These are phyloP conservation scores for Gossypium raimondii DNA, from an alignment of 345 rosid species.

Conservation along the genomic window DNA sequence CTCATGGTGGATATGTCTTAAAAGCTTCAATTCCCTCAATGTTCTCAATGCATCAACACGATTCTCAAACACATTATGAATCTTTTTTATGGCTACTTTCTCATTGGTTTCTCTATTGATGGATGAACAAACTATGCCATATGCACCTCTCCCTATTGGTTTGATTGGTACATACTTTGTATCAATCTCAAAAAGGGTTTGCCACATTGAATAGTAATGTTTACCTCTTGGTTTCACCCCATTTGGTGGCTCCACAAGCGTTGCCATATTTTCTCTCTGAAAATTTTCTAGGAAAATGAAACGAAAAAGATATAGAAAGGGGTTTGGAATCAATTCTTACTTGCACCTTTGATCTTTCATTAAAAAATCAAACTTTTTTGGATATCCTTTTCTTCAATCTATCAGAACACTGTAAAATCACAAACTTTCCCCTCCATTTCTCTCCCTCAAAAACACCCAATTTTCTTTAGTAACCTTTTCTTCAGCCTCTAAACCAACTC, in stretches of 20 bases:
- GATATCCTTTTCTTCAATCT: not conserved
- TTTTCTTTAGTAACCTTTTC: not conserved
- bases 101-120: constrained; percentile 70
- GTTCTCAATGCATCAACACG: constrained; percentile 59
- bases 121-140: constrained; percentile 80
- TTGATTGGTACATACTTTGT: constrained; percentile 77
- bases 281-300: not conserved
- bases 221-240: constrained; percentile 61
- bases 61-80: constrained; percentile 75
- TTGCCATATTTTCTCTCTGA: constrained; percentile 56
- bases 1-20: constrained; percentile 69
- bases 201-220: constrained; percentile 80
- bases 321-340: constrained; percentile 13
- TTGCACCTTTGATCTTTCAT: constrained; percentile 10
- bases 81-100: constrained; percentile 81
- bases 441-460: not conserved
- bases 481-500: not conserved
- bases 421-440: not conserved
- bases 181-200: constrained; percentile 81
- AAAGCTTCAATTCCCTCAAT: constrained; percentile 71
- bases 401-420: constrained; percentile 1
- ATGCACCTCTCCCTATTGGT: constrained; percentile 85
- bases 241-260: constrained; percentile 75
- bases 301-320: not conserved
- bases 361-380: constrained; percentile 3